A percentile compares a stretch with the other conserved stretches of the same genome.
These are phyloP conservation scores for Diaporthe australafricana DNA, from an alignment of 2,329 filamentous ascomycete species.

Conservation along the genomic window DNA sequence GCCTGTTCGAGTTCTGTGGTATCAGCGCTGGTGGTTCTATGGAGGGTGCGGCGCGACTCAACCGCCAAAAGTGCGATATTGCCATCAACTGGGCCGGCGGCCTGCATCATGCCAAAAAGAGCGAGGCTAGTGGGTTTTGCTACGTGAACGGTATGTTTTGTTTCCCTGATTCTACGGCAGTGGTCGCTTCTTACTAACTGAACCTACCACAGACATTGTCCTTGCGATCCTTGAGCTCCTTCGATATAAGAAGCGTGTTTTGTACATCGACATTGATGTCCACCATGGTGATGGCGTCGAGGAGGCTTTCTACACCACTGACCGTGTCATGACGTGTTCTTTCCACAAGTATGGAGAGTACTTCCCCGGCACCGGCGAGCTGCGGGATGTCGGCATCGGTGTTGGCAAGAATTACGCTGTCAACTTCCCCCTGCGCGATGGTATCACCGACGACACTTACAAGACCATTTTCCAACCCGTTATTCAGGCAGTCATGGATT, in stretches of 20 bases:
- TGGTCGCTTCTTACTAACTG: conserved; percentile 12
- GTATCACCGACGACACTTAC: conserved; percentile 91
- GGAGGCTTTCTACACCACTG: conserved; percentile 85
- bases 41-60: conserved; percentile 90
- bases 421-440: conserved; percentile 92
- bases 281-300: conserved; percentile 90
- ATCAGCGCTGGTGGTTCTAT: conserved; percentile 95
- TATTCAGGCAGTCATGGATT: conserved; percentile 86
- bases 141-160: conserved; percentile 88
- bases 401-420: conserved; percentile 89
- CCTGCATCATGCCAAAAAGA: conserved; percentile 97
- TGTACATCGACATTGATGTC: conserved; percentile 95
- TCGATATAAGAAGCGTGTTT: conserved; percentile 90
- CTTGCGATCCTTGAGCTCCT: conserved; percentile 93
- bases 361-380: conserved; percentile 91
- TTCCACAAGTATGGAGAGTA: conserved; percentile 98
- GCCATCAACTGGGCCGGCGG: conserved; percentile 99
- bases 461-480: conserved; percentile 92
- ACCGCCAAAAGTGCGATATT: conserved; percentile 93
- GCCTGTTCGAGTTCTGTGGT: conserved; percentile 95
- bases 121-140: conserved; percentile 96
- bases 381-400: conserved; percentile 88
- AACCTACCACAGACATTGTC: conserved; percentile 83
- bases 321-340: conserved; percentile 88
- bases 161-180: conserved; percentile 49